A percentile compares a stretch with the other conserved stretches of the same genome.
Conservation (phyloP, 2,329 filamentous ascomycete species). For the Ophiosphaerella korrae region DNA sequence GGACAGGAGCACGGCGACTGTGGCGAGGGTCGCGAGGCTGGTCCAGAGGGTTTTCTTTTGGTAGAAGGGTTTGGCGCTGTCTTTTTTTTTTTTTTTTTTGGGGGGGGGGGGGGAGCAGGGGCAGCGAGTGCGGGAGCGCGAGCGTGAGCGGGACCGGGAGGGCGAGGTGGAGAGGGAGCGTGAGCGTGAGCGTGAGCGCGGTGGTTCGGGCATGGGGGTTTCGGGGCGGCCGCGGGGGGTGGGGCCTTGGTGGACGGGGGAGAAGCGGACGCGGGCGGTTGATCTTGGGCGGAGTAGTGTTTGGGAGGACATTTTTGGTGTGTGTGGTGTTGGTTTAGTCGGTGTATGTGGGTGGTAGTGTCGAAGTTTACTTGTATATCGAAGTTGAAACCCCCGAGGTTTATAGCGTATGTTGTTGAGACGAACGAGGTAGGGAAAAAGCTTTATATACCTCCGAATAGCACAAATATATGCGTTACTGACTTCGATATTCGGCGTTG, state of each 20-base stretch:
- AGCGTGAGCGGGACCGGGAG: not conserved
- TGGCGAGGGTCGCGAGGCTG: not conserved
- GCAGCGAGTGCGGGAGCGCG: not conserved
- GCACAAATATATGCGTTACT: no score
- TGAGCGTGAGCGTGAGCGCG: not conserved
- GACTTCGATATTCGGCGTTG: no score
- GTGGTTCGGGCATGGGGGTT: not conserved
- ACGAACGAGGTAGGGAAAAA: no score
- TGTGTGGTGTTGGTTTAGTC: no score
- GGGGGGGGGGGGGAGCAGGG: not conserved
- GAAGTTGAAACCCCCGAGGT: no score
- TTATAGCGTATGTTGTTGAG: no score
- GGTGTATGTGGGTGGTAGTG: no score
- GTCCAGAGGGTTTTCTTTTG: constrained; percentile 8
- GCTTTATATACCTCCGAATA: no score
- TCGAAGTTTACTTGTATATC: no score
- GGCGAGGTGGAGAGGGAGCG: constrained; percentile 2
- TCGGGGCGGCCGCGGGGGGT: constrained; percentile 1
- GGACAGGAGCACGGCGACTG: constrained; percentile 3
- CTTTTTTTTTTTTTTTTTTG: no score
- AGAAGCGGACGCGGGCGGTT: not conserved
- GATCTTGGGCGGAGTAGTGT: not conserved
- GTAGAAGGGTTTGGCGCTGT: constrained; percentile 4
- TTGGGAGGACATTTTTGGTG: not conserved
- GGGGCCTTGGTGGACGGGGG: not conserved